phyloP scores from a whole-genome alignment of 768 basidiomycete genomes.

The Panaeolus papilionaceus region DNA sequence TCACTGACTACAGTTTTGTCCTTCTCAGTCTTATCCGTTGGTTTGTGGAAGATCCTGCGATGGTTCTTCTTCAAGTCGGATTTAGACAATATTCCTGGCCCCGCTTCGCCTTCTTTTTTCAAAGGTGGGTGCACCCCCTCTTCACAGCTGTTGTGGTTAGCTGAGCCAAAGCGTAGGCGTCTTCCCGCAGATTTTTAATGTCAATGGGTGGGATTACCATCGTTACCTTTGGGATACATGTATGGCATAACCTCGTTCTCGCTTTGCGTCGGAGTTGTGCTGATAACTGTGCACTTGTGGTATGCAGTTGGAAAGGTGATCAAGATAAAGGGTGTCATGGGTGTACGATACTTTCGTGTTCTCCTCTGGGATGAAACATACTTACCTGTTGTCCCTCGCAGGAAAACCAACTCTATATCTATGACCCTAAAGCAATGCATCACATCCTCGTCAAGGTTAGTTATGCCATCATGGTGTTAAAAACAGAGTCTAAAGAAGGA shows the following conservation, averaged over 20 bases:
- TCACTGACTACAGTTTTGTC: not conserved
- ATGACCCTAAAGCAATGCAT: conserved; percentile 51
- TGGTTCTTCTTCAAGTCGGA: conserved; percentile 27
- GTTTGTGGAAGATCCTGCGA: conserved; percentile 28
- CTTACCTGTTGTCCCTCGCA: conserved; percentile 17
- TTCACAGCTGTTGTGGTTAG: not conserved
- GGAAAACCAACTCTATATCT: conserved; percentile 46
- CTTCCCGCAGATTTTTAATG: conserved; percentile 38
- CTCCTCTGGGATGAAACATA: not conserved
- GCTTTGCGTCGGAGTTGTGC: too few relatives aligned
- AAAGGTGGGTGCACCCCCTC: conserved; percentile 34
- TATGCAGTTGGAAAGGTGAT: conserved; percentile 38
- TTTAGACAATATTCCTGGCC: conserved; percentile 49
- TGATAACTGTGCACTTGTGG: too few relatives aligned
- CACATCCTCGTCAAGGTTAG: conserved; percentile 52
- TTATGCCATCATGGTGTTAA: not conserved
- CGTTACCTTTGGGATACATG: conserved; percentile 39
- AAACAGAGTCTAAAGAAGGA: not conserved
- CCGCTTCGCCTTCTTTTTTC: conserved; percentile 37
- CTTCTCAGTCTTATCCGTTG: conserved; percentile 25
- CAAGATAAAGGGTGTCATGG: conserved; percentile 39
- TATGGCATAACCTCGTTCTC: conserved; percentile 19
- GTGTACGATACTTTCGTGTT: conserved; percentile 31
- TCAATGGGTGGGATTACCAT: conserved; percentile 45
- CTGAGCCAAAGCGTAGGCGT: conserved; percentile 35